Percentiles rank a stretch among this genome's conserved stretches.
These are phyloP conservation scores for Didymellaceae sp. DNA, from an alignment of 2,329 filamentous ascomycete genomes.

Conservation along the genomic window DNA sequence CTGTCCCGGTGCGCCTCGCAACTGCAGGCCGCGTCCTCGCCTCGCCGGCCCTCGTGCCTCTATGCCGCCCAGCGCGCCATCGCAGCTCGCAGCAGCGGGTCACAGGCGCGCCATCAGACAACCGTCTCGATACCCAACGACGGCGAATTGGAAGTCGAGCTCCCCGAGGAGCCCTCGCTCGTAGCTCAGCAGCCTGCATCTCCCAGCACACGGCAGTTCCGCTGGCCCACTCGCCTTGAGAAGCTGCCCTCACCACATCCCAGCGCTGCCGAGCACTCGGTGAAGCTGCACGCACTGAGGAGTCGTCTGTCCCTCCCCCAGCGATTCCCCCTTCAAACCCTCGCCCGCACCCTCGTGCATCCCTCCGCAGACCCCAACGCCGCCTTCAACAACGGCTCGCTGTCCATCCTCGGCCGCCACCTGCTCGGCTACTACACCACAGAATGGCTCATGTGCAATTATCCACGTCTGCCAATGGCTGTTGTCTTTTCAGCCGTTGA, in stretches of 20 bases:
- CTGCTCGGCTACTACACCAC: constrained; percentile 87
- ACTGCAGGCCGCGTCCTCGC: constrained; percentile 57
- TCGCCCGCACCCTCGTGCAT: constrained; percentile 86
- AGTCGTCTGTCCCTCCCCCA: constrained; percentile 83
- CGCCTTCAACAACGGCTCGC: constrained; percentile 85
- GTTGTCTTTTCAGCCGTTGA: constrained; percentile 86
- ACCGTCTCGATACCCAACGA: constrained; percentile 9
- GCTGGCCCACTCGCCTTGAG: constrained; percentile 37
- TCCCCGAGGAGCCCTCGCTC: constrained; percentile 1
- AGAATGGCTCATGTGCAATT: constrained; percentile 86
- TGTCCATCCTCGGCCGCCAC: constrained; percentile 80
- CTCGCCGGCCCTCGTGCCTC: constrained; percentile 53
- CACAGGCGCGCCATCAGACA: constrained; percentile 3
- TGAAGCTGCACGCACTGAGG: constrained; percentile 91
- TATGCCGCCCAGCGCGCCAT: constrained; percentile 26
- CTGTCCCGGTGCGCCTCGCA: constrained; percentile 66
- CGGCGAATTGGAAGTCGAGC: constrained; percentile 1
- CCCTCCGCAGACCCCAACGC: constrained; percentile 79
- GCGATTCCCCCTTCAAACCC: constrained; percentile 82
- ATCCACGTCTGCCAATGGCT: constrained; percentile 87
- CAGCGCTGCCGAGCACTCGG: constrained; percentile 71
- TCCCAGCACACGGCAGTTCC: constrained; percentile 4
- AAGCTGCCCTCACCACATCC: constrained; percentile 74
- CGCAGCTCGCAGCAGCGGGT: constrained; percentile 6
- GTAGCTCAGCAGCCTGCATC: not conserved